Evolutionary conservation across 495 filamentous ascomycete species (phyloP).

Genomic region (Aspergillus mulundensis): DNA sequence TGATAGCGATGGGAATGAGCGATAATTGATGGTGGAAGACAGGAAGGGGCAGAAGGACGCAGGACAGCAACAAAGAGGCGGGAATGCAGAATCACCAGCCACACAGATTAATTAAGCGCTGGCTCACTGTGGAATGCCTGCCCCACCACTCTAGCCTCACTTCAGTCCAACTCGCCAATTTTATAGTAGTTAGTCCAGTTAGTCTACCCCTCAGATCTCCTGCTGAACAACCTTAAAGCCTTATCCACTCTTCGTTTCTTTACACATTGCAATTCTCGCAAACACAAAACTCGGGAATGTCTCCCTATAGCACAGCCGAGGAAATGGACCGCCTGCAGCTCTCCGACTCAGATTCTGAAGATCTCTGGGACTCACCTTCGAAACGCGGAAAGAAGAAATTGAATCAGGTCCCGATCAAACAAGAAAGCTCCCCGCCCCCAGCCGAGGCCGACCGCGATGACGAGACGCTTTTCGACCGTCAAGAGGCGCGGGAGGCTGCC

Average conservation of each 20-base stretch:
- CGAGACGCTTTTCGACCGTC: conserved; percentile 57
- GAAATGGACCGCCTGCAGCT: conserved; percentile 50
- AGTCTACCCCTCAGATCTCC: background rate
- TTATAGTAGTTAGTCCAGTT: background rate
- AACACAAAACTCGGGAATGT: conserved; percentile 18
- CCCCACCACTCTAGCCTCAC: conserved; percentile 3
- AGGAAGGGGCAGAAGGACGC: background rate
- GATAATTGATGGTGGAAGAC: conserved; percentile 1
- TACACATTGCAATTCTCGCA: background rate
- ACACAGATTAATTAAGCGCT: conserved; percentile 12
- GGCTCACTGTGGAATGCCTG: background rate
- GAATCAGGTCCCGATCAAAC: conserved; percentile 17
- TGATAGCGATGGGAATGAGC: conserved; percentile 5
- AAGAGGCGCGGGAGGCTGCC: conserved; percentile 67
- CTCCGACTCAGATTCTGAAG: conserved; percentile 62
- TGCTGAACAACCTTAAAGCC: background rate
- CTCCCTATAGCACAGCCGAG: conserved; percentile 36
- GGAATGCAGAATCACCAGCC: conserved; percentile 11
- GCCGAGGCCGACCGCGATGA: conserved; percentile 36
- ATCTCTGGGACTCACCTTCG: conserved; percentile 71
- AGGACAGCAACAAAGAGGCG: conserved; percentile 7
- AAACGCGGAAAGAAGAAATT: conserved; percentile 32
- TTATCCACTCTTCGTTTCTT: background rate
- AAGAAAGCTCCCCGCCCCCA: conserved; percentile 39
- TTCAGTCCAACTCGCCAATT: background rate